A percentile compares a stretch with the other conserved stretches of the same genome.
Evolutionary conservation across 352 stramenopile genomes (phyloP).

Genomic region (Globisporangium spiculum): DNA sequence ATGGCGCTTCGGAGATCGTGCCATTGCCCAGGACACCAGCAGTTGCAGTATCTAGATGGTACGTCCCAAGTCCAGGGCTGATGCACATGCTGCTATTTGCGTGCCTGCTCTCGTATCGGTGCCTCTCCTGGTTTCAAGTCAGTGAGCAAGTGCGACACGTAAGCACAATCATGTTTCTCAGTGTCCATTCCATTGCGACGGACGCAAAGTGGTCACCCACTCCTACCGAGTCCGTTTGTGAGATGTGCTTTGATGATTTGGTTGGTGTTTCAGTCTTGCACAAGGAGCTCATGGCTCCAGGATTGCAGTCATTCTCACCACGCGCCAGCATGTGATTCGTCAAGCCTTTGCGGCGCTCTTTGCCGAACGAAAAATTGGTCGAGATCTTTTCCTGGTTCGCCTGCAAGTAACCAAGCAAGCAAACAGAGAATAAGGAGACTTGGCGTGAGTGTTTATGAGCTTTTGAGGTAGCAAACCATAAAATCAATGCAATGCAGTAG

Average conservation of each 20-base stretch:
- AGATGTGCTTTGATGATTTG: background rate
- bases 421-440: background rate
- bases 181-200: background rate
- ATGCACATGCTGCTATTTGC: background rate
- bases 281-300: constrained; percentile 10
- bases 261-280: background rate
- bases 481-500: background rate
- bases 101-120: background rate
- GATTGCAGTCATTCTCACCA: constrained; percentile 20
- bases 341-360: constrained; percentile 42
- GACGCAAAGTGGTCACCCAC: background rate
- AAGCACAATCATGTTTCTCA: background rate
- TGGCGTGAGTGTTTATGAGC: too few species aligned
- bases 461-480: background rate
- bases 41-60: constrained; percentile 22
- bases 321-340: constrained; percentile 30
- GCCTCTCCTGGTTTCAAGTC: background rate
- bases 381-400: constrained; percentile 40
- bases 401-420: background rate
- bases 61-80: constrained; percentile 17
- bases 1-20: constrained; percentile 21
- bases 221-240: background rate
- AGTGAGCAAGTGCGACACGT: background rate
- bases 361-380: constrained; percentile 46
- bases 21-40: constrained; percentile 13